Evolutionary conservation across 306 rosid genomes (phyloP).

Genomic region (Inga laurina): DNA sequence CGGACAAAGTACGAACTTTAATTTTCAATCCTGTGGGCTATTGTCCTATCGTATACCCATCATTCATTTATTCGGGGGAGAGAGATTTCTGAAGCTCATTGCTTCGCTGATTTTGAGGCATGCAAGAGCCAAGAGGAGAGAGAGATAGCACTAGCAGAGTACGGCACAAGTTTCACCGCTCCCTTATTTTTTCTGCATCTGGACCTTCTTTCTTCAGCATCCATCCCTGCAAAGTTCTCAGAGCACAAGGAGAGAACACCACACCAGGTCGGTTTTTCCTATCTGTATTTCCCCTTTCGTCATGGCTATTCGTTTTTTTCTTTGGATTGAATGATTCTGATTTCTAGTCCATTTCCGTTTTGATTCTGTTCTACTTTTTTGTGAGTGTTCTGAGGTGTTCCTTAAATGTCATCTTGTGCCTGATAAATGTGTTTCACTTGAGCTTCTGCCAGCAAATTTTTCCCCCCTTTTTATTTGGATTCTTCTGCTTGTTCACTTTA

Average conservation of each 20-base stretch:
- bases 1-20: slow-evolving; percentile 41
- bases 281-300: slow-evolving; percentile 28
- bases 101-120: slow-evolving; percentile 96
- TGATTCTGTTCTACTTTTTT: neutral
- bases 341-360: slow-evolving; percentile 20
- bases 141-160: slow-evolving; percentile 42
- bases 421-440: slow-evolving; percentile 5
- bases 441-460: neutral
- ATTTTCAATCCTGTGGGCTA: slow-evolving; percentile 46
- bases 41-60: slow-evolving; percentile 23
- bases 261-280: slow-evolving; percentile 45
- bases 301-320: neutral
- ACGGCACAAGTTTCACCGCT: slow-evolving; percentile 58
- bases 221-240: slow-evolving; percentile 45
- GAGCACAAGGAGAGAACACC: slow-evolving; percentile 17
- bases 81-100: slow-evolving; percentile 80
- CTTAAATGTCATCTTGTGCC: neutral
- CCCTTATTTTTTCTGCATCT: slow-evolving; percentile 50
- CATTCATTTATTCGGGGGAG: slow-evolving; percentile 35
- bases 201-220: slow-evolving; percentile 28
- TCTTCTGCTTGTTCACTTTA: slow-evolving; percentile 2
- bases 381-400: slow-evolving; percentile 7
- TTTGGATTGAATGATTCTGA: neutral
- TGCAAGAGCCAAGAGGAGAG: slow-evolving; percentile 39
- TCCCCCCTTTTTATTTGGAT: neutral